Conservation (phyloP, 208 protist genomes). For the Trypanosoma brucei region DNA sequence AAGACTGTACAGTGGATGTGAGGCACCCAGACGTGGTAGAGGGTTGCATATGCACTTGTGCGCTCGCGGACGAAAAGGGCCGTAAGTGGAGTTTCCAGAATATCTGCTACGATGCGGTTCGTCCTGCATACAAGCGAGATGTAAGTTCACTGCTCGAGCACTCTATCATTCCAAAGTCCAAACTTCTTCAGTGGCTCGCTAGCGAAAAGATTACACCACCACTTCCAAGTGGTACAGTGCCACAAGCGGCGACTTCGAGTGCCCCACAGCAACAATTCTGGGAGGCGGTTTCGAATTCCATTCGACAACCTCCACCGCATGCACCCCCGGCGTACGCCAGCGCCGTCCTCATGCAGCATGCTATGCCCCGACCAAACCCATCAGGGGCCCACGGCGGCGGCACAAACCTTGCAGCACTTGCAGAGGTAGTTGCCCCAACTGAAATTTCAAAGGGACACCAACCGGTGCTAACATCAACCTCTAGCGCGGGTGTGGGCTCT, state of each 20-base stretch:
- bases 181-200: constrained; percentile 65
- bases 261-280: background rate
- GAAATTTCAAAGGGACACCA: background rate
- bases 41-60: constrained; percentile 74
- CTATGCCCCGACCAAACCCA: background rate
- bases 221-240: constrained; percentile 1
- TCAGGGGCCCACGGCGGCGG: background rate
- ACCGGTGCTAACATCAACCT: background rate
- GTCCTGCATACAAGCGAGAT: constrained; percentile 68
- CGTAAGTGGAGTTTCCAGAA: constrained; percentile 52
- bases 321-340: constrained; percentile 15
- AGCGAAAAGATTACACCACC: constrained; percentile 43
- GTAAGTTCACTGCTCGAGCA: constrained; percentile 55
- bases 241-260: background rate
- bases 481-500: background rate
- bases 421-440: background rate
- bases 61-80: constrained; percentile 38
- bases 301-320: background rate
- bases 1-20: constrained; percentile 62
- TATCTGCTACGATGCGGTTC: constrained; percentile 66
- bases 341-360: constrained; percentile 19
- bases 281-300: constrained; percentile 4
- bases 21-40: constrained; percentile 64
- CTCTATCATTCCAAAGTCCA: constrained; percentile 61
- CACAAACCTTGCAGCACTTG: background rate